phyloP scores from a whole-genome alignment of 352 stramenopile species.

The Globisporangium cederbergense region DNA sequence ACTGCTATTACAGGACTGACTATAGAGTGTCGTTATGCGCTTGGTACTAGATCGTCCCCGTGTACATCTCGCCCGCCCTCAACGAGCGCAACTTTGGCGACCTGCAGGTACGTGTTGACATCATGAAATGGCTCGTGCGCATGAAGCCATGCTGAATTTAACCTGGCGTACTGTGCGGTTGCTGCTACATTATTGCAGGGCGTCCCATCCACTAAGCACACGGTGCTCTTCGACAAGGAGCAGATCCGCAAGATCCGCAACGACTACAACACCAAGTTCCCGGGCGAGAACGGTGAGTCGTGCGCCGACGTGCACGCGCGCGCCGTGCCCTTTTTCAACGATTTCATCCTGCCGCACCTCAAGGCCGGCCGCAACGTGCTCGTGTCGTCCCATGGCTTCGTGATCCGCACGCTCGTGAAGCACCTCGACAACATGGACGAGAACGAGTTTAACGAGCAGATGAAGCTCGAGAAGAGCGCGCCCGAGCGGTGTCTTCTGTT shows the following conservation, averaged over 20 bases:
- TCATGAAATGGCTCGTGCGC: neutral
- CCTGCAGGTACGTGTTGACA: constrained; percentile 21
- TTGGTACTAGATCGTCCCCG: constrained; percentile 51
- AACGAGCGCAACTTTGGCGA: constrained; percentile 86
- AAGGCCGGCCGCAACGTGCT: constrained; percentile 71
- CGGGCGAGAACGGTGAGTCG: constrained; percentile 73
- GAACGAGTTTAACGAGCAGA: constrained; percentile 71
- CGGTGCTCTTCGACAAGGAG: constrained; percentile 68
- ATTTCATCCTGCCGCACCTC: constrained; percentile 74
- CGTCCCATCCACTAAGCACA: constrained; percentile 73
- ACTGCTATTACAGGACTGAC: constrained; percentile 9
- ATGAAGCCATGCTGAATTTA: neutral
- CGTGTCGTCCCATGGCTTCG: constrained; percentile 78
- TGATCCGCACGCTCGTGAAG: constrained; percentile 85
- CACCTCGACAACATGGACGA: constrained; percentile 78
- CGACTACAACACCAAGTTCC: constrained; percentile 78
- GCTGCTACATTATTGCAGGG: constrained; percentile 23
- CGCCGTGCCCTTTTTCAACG: constrained; percentile 73
- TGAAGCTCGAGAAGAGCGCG: constrained; percentile 80
- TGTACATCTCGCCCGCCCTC: constrained; percentile 75
- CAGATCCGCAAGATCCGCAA: constrained; percentile 77
- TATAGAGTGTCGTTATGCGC: neutral
- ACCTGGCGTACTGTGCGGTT: too few relatives aligned
- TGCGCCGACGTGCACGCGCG: constrained; percentile 79
- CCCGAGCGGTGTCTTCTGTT: constrained; percentile 72